Conservation (phyloP, 495 filamentous ascomycete species). For the Aspergillus incahuasiensis region DNA sequence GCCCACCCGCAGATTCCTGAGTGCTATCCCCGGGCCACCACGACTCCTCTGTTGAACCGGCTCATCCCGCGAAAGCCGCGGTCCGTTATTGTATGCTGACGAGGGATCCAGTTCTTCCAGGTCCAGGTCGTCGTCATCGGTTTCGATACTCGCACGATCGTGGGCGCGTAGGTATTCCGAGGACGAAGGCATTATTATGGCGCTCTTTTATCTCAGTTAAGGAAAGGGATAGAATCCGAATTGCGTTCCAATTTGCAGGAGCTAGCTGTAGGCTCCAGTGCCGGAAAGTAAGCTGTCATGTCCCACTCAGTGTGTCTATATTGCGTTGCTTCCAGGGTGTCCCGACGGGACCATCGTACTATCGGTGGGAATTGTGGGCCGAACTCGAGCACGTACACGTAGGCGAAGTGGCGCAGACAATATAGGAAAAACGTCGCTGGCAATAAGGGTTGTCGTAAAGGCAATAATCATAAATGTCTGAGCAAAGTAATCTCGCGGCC, state of each 20-base stretch:
- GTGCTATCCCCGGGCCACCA: conserved; percentile 58
- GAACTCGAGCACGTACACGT: not conserved
- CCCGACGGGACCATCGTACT: conserved; percentile 18
- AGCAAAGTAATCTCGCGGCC: conserved; percentile 4
- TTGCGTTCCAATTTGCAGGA: conserved; percentile 7
- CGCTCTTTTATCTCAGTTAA: not conserved
- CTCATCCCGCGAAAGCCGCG: conserved; percentile 37
- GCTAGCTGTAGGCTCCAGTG: conserved; percentile 15
- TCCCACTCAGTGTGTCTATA: conserved; percentile 11
- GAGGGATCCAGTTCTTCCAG: conserved; percentile 67
- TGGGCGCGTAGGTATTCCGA: conserved; percentile 37
- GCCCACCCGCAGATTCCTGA: conserved; percentile 67
- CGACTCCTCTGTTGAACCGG: conserved; percentile 37
- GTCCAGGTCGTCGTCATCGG: conserved; percentile 57
- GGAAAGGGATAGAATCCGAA: not conserved
- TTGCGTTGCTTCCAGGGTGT: conserved; percentile 19
- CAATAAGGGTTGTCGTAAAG: not conserved
- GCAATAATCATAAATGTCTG: not conserved
- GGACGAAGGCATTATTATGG: conserved; percentile 39
- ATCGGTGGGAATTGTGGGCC: not conserved
- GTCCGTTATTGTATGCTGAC: conserved; percentile 34
- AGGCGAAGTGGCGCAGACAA: not conserved
- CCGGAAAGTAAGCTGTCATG: conserved; percentile 18
- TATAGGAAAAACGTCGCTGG: not conserved
- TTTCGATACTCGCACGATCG: conserved; percentile 27